Evolutionary conservation across 2,329 filamentous ascomycete genomes (phyloP).

Genomic region (Pseudohalonectria lignicola): DNA sequence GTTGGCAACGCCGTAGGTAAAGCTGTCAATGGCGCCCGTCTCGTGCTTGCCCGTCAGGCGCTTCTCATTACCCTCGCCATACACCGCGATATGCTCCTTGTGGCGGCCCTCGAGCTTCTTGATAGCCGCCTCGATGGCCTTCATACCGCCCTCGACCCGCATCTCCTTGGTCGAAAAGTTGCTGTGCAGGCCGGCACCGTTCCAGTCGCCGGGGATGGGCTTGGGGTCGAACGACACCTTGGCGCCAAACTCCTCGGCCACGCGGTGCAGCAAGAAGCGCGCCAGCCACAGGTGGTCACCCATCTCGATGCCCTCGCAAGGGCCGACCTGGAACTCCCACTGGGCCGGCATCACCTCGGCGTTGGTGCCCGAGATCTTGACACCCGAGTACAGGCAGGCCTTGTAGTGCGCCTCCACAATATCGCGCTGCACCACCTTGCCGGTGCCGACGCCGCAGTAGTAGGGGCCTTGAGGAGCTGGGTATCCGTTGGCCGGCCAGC

Average conservation of each 20-base stretch:
- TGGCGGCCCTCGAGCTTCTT: constrained; percentile 72
- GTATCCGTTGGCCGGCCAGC: constrained; percentile 82
- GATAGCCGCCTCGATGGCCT: constrained; percentile 75
- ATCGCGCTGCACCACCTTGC: constrained; percentile 96
- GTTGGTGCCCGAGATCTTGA: constrained; percentile 97
- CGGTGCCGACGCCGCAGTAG: constrained; percentile 96
- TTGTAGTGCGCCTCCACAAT: constrained; percentile 81
- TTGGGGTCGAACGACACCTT: constrained; percentile 93
- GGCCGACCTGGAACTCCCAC: constrained; percentile 70
- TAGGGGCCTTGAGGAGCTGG: constrained; percentile 88
- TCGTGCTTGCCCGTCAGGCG: constrained; percentile 88
- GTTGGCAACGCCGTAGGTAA: constrained; percentile 89
- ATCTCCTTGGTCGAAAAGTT: constrained; percentile 87
- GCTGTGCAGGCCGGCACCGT: constrained; percentile 85
- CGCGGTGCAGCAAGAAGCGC: constrained; percentile 67
- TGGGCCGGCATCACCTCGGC: constrained; percentile 86
- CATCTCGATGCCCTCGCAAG: constrained; percentile 75
- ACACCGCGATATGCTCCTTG: constrained; percentile 74
- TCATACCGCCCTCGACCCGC: constrained; percentile 85
- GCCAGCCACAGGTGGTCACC: constrained; percentile 96
- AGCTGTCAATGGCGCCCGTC: constrained; percentile 84
- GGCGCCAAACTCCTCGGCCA: constrained; percentile 90
- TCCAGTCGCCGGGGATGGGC: constrained; percentile 88
- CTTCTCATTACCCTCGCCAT: constrained; percentile 86
- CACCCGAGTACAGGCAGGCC: constrained; percentile 69